phyloP scores from a whole-genome alignment of 2,329 filamentous ascomycete species.

The Claviceps sp. region DNA sequence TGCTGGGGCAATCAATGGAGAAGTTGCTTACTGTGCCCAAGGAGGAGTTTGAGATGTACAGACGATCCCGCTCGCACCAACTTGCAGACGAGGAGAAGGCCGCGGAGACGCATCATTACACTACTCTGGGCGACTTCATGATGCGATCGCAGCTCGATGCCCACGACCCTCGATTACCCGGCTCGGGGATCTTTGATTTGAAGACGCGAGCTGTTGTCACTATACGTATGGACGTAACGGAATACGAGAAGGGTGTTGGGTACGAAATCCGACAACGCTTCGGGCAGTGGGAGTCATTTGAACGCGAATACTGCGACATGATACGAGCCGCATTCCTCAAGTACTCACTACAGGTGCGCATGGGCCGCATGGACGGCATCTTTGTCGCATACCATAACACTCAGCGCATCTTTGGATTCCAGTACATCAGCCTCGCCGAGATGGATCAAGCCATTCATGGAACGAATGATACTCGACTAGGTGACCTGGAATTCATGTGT shows the following conservation, averaged over 20 bases:
- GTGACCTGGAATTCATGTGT: constrained; percentile 73
- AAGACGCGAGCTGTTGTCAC: constrained; percentile 89
- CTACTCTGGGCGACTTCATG: constrained; percentile 72
- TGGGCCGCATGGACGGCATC: constrained; percentile 97
- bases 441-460: constrained; percentile 90
- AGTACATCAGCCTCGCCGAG: constrained; percentile 76
- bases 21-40: constrained; percentile 78
- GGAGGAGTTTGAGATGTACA: constrained; percentile 75
- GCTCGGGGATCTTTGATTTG: constrained; percentile 87
- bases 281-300: constrained; percentile 80
- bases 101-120: constrained; percentile 77
- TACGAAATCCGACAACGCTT: constrained; percentile 72
- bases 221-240: constrained; percentile 71
- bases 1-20: constrained; percentile 92
- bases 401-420: constrained; percentile 90
- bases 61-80: constrained; percentile 51
- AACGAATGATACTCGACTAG: constrained; percentile 48
- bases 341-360: constrained; percentile 89
- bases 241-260: constrained; percentile 61
- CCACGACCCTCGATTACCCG: constrained; percentile 70
- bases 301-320: constrained; percentile 95
- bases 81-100: constrained; percentile 58
- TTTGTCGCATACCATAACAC: constrained; percentile 96
- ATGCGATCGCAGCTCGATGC: constrained; percentile 95
- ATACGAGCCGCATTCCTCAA: constrained; percentile 88